Evolutionary conservation across 805 yeast genomes (phyloP).

Genomic region (Ogataea saltuana): DNA sequence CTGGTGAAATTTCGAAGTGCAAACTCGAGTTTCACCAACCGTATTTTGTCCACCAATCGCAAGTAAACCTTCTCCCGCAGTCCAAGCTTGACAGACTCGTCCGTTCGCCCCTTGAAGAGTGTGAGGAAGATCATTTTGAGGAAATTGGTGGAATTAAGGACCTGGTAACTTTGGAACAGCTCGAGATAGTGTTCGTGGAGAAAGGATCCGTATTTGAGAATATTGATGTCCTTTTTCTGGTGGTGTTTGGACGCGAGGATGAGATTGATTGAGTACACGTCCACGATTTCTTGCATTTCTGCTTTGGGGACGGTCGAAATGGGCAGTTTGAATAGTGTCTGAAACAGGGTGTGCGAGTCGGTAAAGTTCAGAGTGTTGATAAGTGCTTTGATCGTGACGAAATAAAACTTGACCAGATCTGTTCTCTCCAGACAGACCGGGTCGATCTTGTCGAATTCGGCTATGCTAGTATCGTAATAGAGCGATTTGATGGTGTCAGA

Average conservation of each 20-base stretch:
- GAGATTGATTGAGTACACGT: constrained; percentile 21
- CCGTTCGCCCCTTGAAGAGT: background rate
- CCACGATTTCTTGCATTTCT: constrained; percentile 12
- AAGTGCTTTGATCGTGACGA: constrained; percentile 21
- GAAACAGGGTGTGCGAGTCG: constrained; percentile 24
- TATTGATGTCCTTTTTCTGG: constrained; percentile 12
- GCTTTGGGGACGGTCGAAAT: background rate
- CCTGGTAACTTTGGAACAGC: constrained; percentile 19
- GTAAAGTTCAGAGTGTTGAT: constrained; percentile 17
- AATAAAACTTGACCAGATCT: constrained; percentile 22
- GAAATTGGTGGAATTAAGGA: constrained; percentile 15
- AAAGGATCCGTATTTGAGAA: constrained; percentile 15
- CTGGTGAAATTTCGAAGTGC: constrained; percentile 6
- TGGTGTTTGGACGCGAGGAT: constrained; percentile 12
- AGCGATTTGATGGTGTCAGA: constrained; percentile 7
- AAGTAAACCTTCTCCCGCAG: constrained; percentile 11
- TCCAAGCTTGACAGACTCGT: constrained; percentile 1
- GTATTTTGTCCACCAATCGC: constrained; percentile 13
- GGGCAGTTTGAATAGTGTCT: constrained; percentile 22
- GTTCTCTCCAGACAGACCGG: constrained; percentile 8
- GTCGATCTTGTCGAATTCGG: constrained; percentile 19
- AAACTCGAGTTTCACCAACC: constrained; percentile 13
- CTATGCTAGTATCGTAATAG: constrained; percentile 4
- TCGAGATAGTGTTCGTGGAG: constrained; percentile 10
- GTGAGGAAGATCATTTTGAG: constrained; percentile 11